These are phyloP conservation scores for Corinectria fuckeliana DNA, from an alignment of 2,329 filamentous ascomycete genomes.

Conservation along the genomic window DNA sequence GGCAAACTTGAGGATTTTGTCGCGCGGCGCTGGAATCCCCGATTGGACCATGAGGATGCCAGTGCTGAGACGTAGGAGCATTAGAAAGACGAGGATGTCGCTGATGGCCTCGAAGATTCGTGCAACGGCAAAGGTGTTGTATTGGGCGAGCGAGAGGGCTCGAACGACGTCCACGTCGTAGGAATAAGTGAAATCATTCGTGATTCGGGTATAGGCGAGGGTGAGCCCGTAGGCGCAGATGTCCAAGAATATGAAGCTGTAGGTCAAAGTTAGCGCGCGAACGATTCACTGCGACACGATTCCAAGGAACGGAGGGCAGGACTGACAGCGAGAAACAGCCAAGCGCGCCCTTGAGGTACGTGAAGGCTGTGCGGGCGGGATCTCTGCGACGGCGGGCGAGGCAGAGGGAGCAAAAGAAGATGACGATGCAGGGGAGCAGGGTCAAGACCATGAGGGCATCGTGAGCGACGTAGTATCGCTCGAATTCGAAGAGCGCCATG, in stretches of 20 bases:
- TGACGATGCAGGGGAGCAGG: conserved; percentile 23
- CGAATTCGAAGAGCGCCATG: neutral
- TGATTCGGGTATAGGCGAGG: conserved; percentile 8
- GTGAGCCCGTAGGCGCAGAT: conserved; percentile 13
- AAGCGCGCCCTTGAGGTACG: conserved; percentile 35
- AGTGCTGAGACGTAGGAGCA: conserved; percentile 31
- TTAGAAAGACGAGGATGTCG: conserved; percentile 32
- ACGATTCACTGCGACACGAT: neutral
- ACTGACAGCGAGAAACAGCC: conserved; percentile 35
- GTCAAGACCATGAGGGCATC: conserved; percentile 23
- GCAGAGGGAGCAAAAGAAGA: conserved; percentile 34
- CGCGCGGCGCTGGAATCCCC: conserved; percentile 1
- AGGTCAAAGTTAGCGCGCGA: neutral
- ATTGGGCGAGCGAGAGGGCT: conserved; percentile 5
- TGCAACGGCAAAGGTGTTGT: conserved; percentile 6
- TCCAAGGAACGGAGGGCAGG: neutral
- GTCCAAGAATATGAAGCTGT: conserved; percentile 33
- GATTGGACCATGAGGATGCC: conserved; percentile 29
- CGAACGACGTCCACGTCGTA: neutral
- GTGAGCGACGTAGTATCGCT: conserved; percentile 19
- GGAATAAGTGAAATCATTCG: neutral
- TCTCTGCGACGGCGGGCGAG: conserved; percentile 31
- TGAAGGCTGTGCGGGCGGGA: conserved; percentile 33
- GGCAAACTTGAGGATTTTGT: conserved; percentile 21
- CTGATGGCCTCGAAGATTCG: conserved; percentile 12